Conservation (phyloP, 2,329 filamentous ascomycete genomes). For the Lasiodiplodia gonubiensis region DNA sequence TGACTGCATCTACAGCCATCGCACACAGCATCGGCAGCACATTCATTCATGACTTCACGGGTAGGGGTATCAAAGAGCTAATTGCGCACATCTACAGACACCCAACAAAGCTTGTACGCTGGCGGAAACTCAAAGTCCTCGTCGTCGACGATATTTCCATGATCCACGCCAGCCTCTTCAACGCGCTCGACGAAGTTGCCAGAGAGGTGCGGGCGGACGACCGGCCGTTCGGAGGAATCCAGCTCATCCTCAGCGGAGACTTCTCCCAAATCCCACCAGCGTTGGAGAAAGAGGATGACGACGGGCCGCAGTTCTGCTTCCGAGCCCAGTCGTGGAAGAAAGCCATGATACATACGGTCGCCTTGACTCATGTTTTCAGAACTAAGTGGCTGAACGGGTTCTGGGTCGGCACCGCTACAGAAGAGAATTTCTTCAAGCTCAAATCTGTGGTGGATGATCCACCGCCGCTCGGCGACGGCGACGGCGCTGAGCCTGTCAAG, state of each 20-base stretch:
- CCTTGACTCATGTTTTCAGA: conserved; percentile 4
- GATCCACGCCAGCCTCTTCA: conserved; percentile 63
- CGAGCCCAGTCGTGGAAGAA: conserved; percentile 54
- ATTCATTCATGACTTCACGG: conserved; percentile 64
- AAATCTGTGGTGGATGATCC: too few relatives aligned
- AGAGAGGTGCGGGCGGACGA: conserved; percentile 44
- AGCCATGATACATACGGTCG: conserved; percentile 38
- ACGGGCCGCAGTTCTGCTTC: conserved; percentile 52
- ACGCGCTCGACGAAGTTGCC: conserved; percentile 57
- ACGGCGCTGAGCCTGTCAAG: not conserved
- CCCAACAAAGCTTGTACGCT: conserved; percentile 37
- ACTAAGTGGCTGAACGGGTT: too few relatives aligned
- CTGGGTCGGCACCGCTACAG: too few relatives aligned
- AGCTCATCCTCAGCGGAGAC: conserved; percentile 64
- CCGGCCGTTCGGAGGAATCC: conserved; percentile 55
- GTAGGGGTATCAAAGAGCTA: conserved; percentile 34
- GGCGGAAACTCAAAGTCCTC: conserved; percentile 50
- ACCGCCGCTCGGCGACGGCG: not conserved
- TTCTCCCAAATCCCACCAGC: conserved; percentile 65
- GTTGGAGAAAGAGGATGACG: conserved; percentile 37
- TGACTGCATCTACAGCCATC: conserved; percentile 65
- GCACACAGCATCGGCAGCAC: conserved; percentile 62
- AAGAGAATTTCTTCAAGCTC: too few relatives aligned
- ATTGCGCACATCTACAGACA: conserved; percentile 14
- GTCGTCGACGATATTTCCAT: conserved; percentile 72